Evolutionary conservation across 768 basidiomycete genomes (phyloP), one percentile per base, ranked within the genome.

Genomic region (Panus rudis): DNA sequence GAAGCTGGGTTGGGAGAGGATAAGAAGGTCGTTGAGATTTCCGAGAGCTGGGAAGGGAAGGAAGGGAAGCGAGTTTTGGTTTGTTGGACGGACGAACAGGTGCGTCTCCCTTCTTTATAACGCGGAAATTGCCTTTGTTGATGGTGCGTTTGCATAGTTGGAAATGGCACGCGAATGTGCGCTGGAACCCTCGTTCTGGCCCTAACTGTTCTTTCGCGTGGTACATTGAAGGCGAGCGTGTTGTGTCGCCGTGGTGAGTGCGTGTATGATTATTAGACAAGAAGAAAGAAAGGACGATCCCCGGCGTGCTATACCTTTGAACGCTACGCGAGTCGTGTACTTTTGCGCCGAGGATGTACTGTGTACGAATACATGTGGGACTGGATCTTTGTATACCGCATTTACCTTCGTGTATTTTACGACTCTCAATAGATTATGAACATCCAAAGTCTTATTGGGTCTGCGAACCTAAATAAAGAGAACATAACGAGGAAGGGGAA

Each of bases 1-100:
- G 46, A 38, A 19, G 38, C 23, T 8, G 33, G 20, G 33, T 14
- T 14, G 25, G 44, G 43, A 41, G 43, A 45, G 11, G 59, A 66
- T 11, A 75, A 66, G 0, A 56, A 56, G 2, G 73, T 82, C 1
- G 51, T 74, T 7, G 74, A 79, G 44, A 64, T 83, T 13, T 68
- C 70, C 1, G 59, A 42, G n/a, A 41, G 37, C 34, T n/a, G n/a
- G n/a, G 31, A 35, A 25, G 43, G 33, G 27, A 42, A 2, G 53
- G 52, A 28, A 40, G 26, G 32, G 23, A 40, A 47, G 37, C 24
- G 41, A 27, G 47, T 50, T 31, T 42, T 58, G 47, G 54, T 54
- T 30, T 49, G 50, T 37, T 48, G 51, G 14, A 50, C 49, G 8
- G 49, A 50, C 32, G 49, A 50, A 25, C 49, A 50, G 40, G 47